Evolutionary conservation across 1,284 basidiomycete species (phyloP).

Genomic region (Inonotus obliquus): DNA sequence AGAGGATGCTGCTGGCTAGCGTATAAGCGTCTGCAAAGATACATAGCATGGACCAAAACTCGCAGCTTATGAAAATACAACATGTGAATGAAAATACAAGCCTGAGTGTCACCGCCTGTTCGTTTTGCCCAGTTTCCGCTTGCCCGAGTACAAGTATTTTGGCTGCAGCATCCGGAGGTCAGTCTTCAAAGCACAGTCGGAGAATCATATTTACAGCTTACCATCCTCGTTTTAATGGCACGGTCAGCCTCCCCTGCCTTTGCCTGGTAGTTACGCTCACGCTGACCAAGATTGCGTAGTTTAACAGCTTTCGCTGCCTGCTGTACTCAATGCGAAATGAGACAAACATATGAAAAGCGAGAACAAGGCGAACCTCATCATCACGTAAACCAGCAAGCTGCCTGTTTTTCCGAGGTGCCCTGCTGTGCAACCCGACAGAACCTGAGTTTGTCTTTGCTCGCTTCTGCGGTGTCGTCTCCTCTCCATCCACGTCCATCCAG

Average conservation of each 20-base stretch:
- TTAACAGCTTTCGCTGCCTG: slow-evolving; percentile 78
- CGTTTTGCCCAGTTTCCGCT: slow-evolving; percentile 86
- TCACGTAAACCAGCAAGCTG: slow-evolving; percentile 78
- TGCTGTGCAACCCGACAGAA: slow-evolving; percentile 40
- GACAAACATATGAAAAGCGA: neutral
- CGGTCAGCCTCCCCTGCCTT: slow-evolving; percentile 90
- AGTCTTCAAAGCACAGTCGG: slow-evolving; percentile 22
- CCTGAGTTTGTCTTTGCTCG: slow-evolving; percentile 61
- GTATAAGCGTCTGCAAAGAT: neutral
- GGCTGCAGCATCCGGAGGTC: slow-evolving; percentile 42
- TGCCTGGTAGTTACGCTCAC: slow-evolving; percentile 81
- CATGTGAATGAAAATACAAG: neutral
- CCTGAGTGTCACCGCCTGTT: slow-evolving; percentile 53
- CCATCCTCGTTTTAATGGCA: slow-evolving; percentile 76
- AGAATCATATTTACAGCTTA: slow-evolving; percentile 30
- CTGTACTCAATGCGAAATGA: slow-evolving; percentile 31
- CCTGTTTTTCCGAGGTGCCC: slow-evolving; percentile 67
- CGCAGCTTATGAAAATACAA: neutral
- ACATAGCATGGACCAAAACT: neutral
- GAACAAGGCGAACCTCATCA: slow-evolving; percentile 46
- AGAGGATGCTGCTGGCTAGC: no score
- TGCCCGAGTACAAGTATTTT: slow-evolving; percentile 84
- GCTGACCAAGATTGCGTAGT: slow-evolving; percentile 80
- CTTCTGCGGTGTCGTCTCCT: slow-evolving; percentile 52
- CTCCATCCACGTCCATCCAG: slow-evolving; percentile 53